Base-by-base conservation (phyloP, 225 moss, liverwort and hornwort species). In the Bryum argenteum region DNA sequence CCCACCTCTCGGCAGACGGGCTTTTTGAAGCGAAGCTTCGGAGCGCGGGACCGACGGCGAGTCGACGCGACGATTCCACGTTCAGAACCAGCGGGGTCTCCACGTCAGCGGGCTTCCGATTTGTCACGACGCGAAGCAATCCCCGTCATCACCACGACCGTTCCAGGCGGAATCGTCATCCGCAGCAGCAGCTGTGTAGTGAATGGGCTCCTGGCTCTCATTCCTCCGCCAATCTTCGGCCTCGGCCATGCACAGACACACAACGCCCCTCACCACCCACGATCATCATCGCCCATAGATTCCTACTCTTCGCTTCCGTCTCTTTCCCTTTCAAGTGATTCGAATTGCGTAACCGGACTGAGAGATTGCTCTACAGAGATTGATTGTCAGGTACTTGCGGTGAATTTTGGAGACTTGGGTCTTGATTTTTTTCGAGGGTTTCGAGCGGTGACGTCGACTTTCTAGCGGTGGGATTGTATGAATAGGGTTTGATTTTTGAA, bases 221-320 rank as follows among this genome's bases (percentile, higher is more conserved):
- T 54, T 65, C 23, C 60, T 75, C 67, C 58, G 63, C 78, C 75
- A 82, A 82, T 82, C 71, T 63, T 51, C 75, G 61, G 58, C 75
- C 56, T 10, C 44, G 69, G 77, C 37, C 58, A 37, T 18, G 39
- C 63, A 16, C 66, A 24, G 58, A 56, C 61, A 70, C 67, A 56
- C 70, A 56, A 41, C 59, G 10, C 59, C 40, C 38, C 18, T 8
- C 4, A 18, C 13, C 6, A 70, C 9, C 50, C 59, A 61, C 59
- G 15, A 48, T 74, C 45, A 5, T 39, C 1, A 24, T 3, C 1
- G n/a, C n/a, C n/a, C n/a, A 2, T 22, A 51, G 0, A 33, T 33
- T 33, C 33, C 20, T 24, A 10, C 10, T 51, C 60, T 41, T 9
- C 58, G 17, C 38, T 23, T 37, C 48, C 9, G 3, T 6, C 13